These are phyloP conservation scores for Chiua virens DNA, from an alignment of 768 basidiomycete species.

Conservation along the genomic window DNA sequence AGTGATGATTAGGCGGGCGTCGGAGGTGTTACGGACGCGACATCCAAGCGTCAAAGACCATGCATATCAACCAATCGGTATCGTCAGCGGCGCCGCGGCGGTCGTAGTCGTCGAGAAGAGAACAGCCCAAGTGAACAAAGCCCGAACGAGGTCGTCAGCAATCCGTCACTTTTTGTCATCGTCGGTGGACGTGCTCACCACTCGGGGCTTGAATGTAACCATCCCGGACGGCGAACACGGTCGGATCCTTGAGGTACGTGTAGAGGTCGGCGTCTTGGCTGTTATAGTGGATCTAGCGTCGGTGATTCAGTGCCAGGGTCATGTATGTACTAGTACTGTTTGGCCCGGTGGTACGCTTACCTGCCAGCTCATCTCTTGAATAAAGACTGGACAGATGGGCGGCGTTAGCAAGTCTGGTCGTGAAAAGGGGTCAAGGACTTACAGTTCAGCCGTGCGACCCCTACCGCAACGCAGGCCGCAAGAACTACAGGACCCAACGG, in stretches of 20 bases:
- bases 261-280: constrained; percentile 54
- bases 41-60: not conserved
- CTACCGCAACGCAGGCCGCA: constrained; percentile 69
- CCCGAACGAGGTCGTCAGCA: not conserved
- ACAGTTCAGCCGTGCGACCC: constrained; percentile 59
- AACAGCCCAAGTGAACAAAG: constrained; percentile 1
- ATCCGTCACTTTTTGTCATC: not conserved
- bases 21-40: not conserved
- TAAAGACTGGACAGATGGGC: constrained; percentile 39
- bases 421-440: constrained; percentile 17
- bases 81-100: not conserved
- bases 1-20: not conserved
- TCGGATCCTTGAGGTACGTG: constrained; percentile 55
- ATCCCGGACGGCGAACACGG: constrained; percentile 52
- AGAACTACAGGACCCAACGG: constrained; percentile 71
- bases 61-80: not conserved
- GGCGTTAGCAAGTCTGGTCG: not conserved
- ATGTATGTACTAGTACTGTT: not conserved
- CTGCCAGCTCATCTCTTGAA: constrained; percentile 69
- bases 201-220: constrained; percentile 48
- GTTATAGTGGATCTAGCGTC: constrained; percentile 62
- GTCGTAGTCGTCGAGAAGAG: not conserved
- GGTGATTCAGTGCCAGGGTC: not conserved
- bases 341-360: constrained; percentile 25
- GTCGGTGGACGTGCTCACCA: constrained; percentile 27